A percentile compares a stretch with the other conserved stretches of the same genome.
phyloP scores from a whole-genome alignment of 805 yeast genomes.

The Myxozyma udenii region DNA sequence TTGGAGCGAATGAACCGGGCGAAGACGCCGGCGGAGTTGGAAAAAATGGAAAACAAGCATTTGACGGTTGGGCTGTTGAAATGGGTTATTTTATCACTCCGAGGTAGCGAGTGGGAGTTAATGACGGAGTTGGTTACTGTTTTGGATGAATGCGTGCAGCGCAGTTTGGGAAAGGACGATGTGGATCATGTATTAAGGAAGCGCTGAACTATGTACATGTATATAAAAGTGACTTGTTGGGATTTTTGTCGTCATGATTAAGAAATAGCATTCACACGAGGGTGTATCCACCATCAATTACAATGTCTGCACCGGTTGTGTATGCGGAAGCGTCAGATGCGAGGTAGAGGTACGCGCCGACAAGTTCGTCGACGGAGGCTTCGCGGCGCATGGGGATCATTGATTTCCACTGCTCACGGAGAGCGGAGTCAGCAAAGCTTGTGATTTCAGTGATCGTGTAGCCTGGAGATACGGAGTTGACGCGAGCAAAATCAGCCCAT shows the following conservation, averaged over 20 bases:
- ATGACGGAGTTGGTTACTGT: constrained; percentile 23
- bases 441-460: constrained; percentile 57
- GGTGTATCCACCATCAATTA: constrained; percentile 47
- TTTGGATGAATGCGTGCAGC: constrained; percentile 26
- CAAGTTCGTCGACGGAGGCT: constrained; percentile 54
- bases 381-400: constrained; percentile 52
- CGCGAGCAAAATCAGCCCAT: constrained; percentile 80
- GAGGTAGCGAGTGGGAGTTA: constrained; percentile 34
- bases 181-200: neutral
- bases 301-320: constrained; percentile 54
- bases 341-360: constrained; percentile 51
- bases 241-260: no score
- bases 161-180: constrained; percentile 23
- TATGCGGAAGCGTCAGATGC: constrained; percentile 48
- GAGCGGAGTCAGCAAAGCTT: constrained; percentile 47
- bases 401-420: constrained; percentile 50
- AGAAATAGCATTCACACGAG: constrained; percentile 9
- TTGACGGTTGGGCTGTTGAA: constrained; percentile 55
- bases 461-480: constrained; percentile 81
- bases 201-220: neutral
- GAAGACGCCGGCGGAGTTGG: constrained; percentile 29
- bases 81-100: constrained; percentile 34
- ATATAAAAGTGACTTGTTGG: neutral
- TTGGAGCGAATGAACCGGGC: constrained; percentile 49
- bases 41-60: constrained; percentile 44